Base-by-base conservation (phyloP, 805 yeast species). In the Cyberlindnera maclurae region DNA sequence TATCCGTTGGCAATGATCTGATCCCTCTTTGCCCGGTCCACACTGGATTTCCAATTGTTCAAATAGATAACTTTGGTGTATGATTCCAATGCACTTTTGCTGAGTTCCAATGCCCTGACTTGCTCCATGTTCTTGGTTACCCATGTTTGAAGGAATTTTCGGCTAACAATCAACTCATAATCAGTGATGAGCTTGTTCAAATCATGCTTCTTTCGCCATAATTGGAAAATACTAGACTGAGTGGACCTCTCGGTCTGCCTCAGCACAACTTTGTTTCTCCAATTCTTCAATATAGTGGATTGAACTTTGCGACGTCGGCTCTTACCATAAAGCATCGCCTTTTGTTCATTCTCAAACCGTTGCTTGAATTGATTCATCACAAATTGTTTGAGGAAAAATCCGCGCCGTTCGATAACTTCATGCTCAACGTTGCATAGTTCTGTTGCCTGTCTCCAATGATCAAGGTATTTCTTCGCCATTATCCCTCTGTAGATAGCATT, bases 61-160 rank as follows among this genome's bases (percentile, higher is more conserved):
- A 54, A 38, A 35, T 29, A 49, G 2, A 48, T 41, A n/a, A 45
- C 33, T 28, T 45, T 46, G 9, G 51, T 39, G 30, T 41, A 54
- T 2, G 46, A 30, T 12, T 39, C 36, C 22, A 37, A 39, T 0
- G 55, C 51, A 12, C 38, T 36, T 3, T 31, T 17, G 27, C 47
- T 34, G 20, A 50, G 15, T 11, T 45, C 49, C 11, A 31, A 6
- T 5, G 46, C 17, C 27, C 40, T 37, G 12, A 35, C 33, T 7
- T 39, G 26, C n/a, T 44, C 34, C 6, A 29, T 26, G 17, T 36
- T 18, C 18, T 26, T 42, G 15, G 29, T 15, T 12, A 30, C 36
- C 52, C 50, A 45, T 12, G 22, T 29, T 2, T 39, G 41, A 34
- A 43, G 45, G 20, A 15, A 29, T 11, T 28, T 43, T 4, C 12